Percentiles rank a stretch among this genome's conserved stretches.
Conservation (phyloP, 2,329 filamentous ascomycete genomes). For the Calonectria pseudoturangicola region DNA sequence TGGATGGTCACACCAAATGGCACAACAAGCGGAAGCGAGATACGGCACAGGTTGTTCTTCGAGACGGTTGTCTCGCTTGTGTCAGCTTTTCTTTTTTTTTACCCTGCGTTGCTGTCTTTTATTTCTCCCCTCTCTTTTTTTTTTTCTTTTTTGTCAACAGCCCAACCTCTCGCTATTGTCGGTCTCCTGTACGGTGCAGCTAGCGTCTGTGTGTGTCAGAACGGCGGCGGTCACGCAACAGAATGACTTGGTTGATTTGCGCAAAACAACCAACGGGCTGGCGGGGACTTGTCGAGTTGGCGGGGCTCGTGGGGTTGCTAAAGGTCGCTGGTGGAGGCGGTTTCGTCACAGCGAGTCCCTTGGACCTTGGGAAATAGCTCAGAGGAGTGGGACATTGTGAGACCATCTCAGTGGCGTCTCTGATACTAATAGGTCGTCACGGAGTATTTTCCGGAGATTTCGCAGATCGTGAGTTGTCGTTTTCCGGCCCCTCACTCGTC, state of each 20-base stretch:
- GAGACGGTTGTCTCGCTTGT: constrained; percentile 21
- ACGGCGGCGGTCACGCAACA: constrained; percentile 27
- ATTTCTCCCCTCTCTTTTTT: constrained; percentile 6
- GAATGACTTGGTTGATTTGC: constrained; percentile 18
- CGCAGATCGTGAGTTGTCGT: constrained; percentile 40
- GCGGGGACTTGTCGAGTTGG: constrained; percentile 28
- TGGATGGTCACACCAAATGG: constrained; percentile 38
- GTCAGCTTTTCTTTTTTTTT: constrained; percentile 12
- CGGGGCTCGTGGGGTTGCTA: constrained; percentile 39
- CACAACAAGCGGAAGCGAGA: constrained; percentile 32
- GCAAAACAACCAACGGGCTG: constrained; percentile 32
- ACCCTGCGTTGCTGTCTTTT: constrained; percentile 6
- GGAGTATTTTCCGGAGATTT: constrained; percentile 56
- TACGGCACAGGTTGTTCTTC: constrained; percentile 35
- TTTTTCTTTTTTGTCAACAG: constrained; percentile 11
- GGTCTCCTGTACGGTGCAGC: constrained; percentile 1
- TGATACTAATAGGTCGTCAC: constrained; percentile 45
- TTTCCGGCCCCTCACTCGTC: constrained; percentile 37
- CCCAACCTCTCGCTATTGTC: constrained; percentile 6
- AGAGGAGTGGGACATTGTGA: constrained; percentile 27
- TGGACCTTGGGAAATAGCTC: constrained; percentile 26
- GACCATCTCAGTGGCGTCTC: constrained; percentile 36
- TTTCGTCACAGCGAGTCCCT: constrained; percentile 37
- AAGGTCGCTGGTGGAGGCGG: constrained; percentile 35
- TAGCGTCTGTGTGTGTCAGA: constrained; percentile 30